Percentiles rank a stretch among this genome's conserved stretches.
Evolutionary conservation across 371 early-diverging fungal species (phyloP).

Genomic region (Mortierella sp.): DNA sequence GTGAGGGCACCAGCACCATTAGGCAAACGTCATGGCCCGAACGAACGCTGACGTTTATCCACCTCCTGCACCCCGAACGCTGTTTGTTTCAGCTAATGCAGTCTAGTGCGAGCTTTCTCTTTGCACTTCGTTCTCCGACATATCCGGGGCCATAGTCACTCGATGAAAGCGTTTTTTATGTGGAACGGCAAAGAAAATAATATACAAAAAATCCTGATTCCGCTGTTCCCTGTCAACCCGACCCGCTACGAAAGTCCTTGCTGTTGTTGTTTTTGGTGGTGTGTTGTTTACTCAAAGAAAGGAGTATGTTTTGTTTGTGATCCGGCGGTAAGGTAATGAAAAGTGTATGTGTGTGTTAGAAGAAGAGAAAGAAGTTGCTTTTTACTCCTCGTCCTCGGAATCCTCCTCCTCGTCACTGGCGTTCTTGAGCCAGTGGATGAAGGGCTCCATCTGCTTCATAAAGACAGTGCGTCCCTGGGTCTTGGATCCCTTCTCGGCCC

Average conservation of each 20-base stretch:
- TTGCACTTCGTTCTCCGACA: neutral
- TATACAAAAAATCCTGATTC: slow-evolving; percentile 10
- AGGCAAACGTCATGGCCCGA: neutral
- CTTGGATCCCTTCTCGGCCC: slow-evolving; percentile 92
- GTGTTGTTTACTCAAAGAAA: neutral
- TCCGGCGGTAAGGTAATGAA: neutral
- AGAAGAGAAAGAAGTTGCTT: neutral
- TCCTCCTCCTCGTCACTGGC: slow-evolving; percentile 82
- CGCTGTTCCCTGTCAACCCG: slow-evolving; percentile 1
- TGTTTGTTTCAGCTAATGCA: neutral
- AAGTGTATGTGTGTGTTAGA: neutral
- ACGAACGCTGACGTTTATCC: neutral
- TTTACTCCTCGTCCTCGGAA: slow-evolving; percentile 74
- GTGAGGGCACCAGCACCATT: too few relatives aligned
- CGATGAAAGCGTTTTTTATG: neutral
- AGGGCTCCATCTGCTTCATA: slow-evolving; percentile 92
- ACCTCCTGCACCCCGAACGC: neutral
- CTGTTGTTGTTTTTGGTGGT: neutral
- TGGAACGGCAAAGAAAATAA: slow-evolving; percentile 9
- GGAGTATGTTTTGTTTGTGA: neutral
- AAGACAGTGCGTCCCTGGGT: slow-evolving; percentile 90
- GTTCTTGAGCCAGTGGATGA: slow-evolving; percentile 86
- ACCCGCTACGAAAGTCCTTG: neutral
- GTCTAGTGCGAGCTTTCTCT: neutral
- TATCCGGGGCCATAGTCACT: neutral